Evolutionary conservation across 306 rosid species (phyloP).

Genomic region (Styphnolobium japonicum): DNA sequence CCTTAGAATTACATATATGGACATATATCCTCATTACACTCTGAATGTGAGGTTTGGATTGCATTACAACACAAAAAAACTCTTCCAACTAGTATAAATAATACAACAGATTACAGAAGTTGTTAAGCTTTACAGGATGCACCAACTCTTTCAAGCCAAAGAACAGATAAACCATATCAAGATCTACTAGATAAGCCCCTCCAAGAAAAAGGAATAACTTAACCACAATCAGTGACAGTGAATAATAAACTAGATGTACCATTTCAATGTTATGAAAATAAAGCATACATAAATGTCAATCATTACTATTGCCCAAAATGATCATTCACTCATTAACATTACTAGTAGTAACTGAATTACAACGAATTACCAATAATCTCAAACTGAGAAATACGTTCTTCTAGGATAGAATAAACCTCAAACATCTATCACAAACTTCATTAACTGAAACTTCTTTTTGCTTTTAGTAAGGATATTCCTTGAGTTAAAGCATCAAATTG

Average conservation of each 20-base stretch:
- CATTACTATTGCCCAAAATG: background rate
- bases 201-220: background rate
- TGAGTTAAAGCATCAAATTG: background rate
- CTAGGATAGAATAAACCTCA: background rate
- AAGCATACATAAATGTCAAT: background rate
- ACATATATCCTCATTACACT: background rate
- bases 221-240: background rate
- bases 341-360: background rate
- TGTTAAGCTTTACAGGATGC: too few relatives aligned
- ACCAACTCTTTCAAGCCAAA: background rate
- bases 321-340: background rate
- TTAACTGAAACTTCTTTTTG: background rate
- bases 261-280: background rate
- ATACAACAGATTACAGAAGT: background rate
- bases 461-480: background rate
- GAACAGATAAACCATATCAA: background rate
- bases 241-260: background rate
- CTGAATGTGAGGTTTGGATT: background rate
- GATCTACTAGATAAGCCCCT: background rate
- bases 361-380: too few relatives aligned
- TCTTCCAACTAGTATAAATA: background rate
- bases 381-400: background rate
- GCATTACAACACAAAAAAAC: background rate
- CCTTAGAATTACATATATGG: background rate
- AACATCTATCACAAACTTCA: background rate